Base-by-base conservation (phyloP, 441 rosid species). In the Brassica hybrid region DNA sequence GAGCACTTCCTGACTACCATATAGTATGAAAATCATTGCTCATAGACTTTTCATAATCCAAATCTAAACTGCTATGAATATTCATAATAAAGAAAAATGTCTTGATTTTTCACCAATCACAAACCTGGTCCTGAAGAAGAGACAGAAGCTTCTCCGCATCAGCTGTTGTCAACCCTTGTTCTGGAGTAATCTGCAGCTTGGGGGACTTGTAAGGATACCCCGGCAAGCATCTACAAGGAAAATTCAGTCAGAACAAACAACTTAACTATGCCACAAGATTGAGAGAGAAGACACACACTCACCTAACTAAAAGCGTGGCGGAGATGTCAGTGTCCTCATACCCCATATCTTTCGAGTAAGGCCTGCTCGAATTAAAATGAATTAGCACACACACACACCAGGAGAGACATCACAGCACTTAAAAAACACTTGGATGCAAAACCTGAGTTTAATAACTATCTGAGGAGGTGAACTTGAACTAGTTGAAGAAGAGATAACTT, bases 151-250 rank as follows among this genome's bases (percentile, higher is more conserved):
- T 91, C 58, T 93, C 94, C 59, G 87, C 91, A 63, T 93, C 92
- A 67, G 56, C 82, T 81, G 85, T 72, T 34, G 95, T 87, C 73
- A 95, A 85, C 63, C 98, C 99, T 81, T 87, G 83, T 79, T 91
- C 99, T 12, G 93, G 94, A 83, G 84, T 88, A 77, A 93, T 84
- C 84, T 85, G 90, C 85, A 96, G 84, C 87, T 87, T 93, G 0
- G 98, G 99, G 25, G 90, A 88, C 87, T 96, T 96, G 89, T 85
- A 87, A 73, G 99, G 99, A 86, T 96, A 96, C 68, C 98, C 99
- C 1, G 99, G 98, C 80, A 89, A 85, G 87, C 95, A 93, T 83
- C 99, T 96, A 79, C 34, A 57, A 72, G 32, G 71, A 77, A 63
- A 25, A 6, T 17, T 6, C 27, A 75, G 65, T 64, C 23, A 74